phyloP scores from a whole-genome alignment of 2,329 filamentous ascomycete genomes.

The Cladophialophora chaetospira region DNA sequence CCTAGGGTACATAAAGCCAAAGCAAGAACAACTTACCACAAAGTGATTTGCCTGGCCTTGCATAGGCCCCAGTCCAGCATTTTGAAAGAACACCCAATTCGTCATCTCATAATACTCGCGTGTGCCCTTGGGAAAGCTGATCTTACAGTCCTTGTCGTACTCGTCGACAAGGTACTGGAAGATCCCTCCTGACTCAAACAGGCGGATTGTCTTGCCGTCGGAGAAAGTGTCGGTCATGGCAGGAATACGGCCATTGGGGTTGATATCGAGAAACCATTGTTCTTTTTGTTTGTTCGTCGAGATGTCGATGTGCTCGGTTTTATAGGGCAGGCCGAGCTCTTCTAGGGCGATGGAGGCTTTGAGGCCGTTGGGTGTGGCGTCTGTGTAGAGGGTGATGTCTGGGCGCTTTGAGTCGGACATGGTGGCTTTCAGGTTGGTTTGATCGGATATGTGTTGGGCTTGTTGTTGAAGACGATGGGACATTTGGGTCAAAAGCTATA shows the following conservation, averaged over 20 bases:
- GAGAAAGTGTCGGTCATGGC: slow-evolving; percentile 71
- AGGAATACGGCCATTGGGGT: slow-evolving; percentile 90
- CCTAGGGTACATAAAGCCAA: too few species aligned
- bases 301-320: slow-evolving; percentile 45
- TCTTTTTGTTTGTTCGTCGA: slow-evolving; percentile 77
- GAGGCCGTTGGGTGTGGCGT: slow-evolving; percentile 83
- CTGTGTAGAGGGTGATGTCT: slow-evolving; percentile 77
- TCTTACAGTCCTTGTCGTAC: slow-evolving; percentile 82
- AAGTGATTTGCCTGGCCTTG: slow-evolving; percentile 87
- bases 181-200: slow-evolving; percentile 85
- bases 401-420: slow-evolving; percentile 22
- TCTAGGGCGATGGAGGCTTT: slow-evolving; percentile 86
- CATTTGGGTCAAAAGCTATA: too few species aligned
- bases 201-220: slow-evolving; percentile 55
- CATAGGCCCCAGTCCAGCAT: slow-evolving; percentile 80
- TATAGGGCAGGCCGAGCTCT: slow-evolving; percentile 64
- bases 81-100: slow-evolving; percentile 79
- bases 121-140: slow-evolving; percentile 73
- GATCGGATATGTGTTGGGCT: slow-evolving; percentile 13
- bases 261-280: slow-evolving; percentile 86
- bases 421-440: not conserved
- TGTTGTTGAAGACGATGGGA: slow-evolving; percentile 24
- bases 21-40: too few species aligned
- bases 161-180: slow-evolving; percentile 79
- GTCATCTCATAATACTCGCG: slow-evolving; percentile 77